Evolutionary conservation across 2,329 filamentous ascomycete genomes (phyloP).

Genomic region (Pseudogymnoascus sp.): DNA sequence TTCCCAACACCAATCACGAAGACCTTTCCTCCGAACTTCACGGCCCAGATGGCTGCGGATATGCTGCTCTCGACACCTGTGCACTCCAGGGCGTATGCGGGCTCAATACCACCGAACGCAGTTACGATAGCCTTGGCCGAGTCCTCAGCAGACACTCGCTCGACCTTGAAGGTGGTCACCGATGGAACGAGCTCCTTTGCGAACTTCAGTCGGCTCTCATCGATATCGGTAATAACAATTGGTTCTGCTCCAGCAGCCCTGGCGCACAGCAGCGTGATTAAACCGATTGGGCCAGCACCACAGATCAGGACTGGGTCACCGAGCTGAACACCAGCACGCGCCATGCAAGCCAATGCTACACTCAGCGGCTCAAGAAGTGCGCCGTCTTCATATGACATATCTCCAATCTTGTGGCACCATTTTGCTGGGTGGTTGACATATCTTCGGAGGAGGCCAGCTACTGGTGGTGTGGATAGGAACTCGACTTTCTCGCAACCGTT

Average conservation of each 20-base stretch:
- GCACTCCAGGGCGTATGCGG: conserved; percentile 78
- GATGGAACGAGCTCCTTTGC: conserved; percentile 75
- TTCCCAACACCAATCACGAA: conserved; percentile 94
- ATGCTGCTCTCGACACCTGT: conserved; percentile 91
- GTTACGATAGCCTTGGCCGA: conserved; percentile 60
- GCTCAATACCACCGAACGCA: conserved; percentile 70
- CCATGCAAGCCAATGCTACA: conserved; percentile 81
- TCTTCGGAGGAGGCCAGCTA: conserved; percentile 76
- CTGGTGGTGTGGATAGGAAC: conserved; percentile 86
- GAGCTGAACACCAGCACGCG: conserved; percentile 70
- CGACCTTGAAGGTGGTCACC: conserved; percentile 73
- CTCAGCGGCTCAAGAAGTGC: conserved; percentile 84
- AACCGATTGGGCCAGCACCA: conserved; percentile 87
- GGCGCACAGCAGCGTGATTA: conserved; percentile 79
- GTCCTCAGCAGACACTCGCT: conserved; percentile 58
- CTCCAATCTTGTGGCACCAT: conserved; percentile 94
- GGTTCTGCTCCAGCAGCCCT: conserved; percentile 83
- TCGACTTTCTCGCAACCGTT: conserved; percentile 83
- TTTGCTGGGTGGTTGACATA: conserved; percentile 92
- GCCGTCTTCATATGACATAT: conserved; percentile 87
- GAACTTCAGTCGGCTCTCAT: conserved; percentile 74
- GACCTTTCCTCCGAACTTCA: conserved; percentile 93
- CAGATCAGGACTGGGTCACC: conserved; percentile 86
- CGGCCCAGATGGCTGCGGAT: conserved; percentile 74
- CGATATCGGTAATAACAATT: conserved; percentile 90